phyloP scores from a whole-genome alignment of 305 asterid species.

The Vinca major region DNA sequence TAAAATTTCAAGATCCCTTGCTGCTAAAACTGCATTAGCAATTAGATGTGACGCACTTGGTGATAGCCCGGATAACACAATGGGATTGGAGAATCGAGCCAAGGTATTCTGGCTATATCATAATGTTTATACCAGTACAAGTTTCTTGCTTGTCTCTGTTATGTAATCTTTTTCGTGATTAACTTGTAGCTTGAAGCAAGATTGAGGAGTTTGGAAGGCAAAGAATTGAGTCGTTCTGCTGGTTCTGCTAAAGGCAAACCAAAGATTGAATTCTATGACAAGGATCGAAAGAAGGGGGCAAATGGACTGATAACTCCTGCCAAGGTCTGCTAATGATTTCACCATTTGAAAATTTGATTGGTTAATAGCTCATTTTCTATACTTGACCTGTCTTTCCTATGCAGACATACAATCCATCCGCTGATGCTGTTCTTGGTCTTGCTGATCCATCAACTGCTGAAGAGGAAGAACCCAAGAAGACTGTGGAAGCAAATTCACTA shows the following conservation, averaged over 20 bases:
- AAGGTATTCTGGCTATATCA: slow-evolving; percentile 41
- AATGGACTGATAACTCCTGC: slow-evolving; percentile 86
- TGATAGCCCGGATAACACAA: slow-evolving; percentile 62
- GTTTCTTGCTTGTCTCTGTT: background rate
- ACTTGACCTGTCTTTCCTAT: background rate
- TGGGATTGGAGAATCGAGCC: slow-evolving; percentile 81
- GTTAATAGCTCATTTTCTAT: background rate
- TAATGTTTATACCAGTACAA: background rate
- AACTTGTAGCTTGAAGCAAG: slow-evolving; percentile 71
- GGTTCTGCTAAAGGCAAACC: slow-evolving; percentile 91
- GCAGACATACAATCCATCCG: slow-evolving; percentile 80
- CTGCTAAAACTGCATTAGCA: slow-evolving; percentile 86
- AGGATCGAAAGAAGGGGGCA: slow-evolving; percentile 70
- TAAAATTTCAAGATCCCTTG: slow-evolving; percentile 87
- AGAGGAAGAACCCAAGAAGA: too few relatives aligned
- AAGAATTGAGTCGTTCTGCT: slow-evolving; percentile 60
- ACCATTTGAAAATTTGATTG: background rate
- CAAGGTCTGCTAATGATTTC: slow-evolving; percentile 39
- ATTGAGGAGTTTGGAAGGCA: slow-evolving; percentile 70
- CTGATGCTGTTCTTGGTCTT: slow-evolving; percentile 50
- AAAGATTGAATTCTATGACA: slow-evolving; percentile 77
- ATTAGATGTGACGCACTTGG: slow-evolving; percentile 88
- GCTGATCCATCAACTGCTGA: too few relatives aligned
- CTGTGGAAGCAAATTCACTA: too few relatives aligned
- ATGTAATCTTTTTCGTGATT: background rate